These are phyloP conservation scores for Apium graveolens DNA, from an alignment of 129 eudicot genomes.

Conservation along the genomic window DNA sequence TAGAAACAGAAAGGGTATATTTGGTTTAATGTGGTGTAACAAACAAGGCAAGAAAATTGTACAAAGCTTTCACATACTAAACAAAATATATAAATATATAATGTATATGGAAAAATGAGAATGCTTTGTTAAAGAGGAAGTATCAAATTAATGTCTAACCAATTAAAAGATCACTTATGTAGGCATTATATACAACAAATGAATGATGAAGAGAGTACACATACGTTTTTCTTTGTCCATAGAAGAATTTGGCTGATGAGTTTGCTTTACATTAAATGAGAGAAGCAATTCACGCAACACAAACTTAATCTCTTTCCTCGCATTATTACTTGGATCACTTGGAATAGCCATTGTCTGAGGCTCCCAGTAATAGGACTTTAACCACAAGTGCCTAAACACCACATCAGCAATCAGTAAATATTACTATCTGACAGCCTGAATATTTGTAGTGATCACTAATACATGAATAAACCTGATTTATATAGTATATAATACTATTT, in stretches of 20 bases:
- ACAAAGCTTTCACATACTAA: not conserved
- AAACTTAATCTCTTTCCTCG: slow-evolving; percentile 51
- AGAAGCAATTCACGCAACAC: slow-evolving; percentile 47
- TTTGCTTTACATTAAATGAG: slow-evolving; percentile 35
- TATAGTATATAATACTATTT: too few relatives aligned
- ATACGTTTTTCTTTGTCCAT: slow-evolving; percentile 52
- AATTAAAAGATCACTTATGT: not conserved
- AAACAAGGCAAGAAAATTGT: not conserved
- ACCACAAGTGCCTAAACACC: slow-evolving; percentile 81
- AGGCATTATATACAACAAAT: not conserved
- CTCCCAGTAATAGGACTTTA: slow-evolving; percentile 78
- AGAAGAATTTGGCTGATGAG: slow-evolving; percentile 32
- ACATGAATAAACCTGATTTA: not conserved
- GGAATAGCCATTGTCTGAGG: slow-evolving; percentile 71
- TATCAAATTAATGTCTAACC: not conserved
- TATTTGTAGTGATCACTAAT: not conserved
- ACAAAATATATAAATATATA: not conserved
- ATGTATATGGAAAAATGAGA: not conserved
- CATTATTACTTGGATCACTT: slow-evolving; percentile 26
- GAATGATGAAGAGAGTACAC: slow-evolving; percentile 16
- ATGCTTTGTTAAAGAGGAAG: not conserved
- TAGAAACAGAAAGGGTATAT: not conserved
- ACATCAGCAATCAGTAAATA: slow-evolving; percentile 6
- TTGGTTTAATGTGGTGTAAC: not conserved
- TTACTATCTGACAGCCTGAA: not conserved